phyloP scores from a whole-genome alignment of 2,329 filamentous ascomycete species.

The Talaromyces marneffei region DNA sequence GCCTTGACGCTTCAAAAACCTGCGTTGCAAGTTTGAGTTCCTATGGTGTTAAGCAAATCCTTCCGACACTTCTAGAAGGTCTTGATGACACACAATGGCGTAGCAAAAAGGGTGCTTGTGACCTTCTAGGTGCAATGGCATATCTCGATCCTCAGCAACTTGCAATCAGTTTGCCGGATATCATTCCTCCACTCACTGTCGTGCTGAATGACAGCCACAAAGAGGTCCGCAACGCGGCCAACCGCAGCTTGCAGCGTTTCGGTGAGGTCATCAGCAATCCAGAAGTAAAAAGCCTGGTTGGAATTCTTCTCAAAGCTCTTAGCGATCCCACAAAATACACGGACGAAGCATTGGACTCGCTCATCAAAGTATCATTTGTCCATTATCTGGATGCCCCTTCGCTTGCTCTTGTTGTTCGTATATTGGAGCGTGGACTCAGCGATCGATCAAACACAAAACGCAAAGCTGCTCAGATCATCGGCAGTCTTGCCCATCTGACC shows the following conservation, averaged over 20 bases:
- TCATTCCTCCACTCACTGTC: slow-evolving; percentile 89
- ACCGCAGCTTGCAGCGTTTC: slow-evolving; percentile 93
- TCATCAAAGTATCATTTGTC: slow-evolving; percentile 97
- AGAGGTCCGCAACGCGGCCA: slow-evolving; percentile 85
- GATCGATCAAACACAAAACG: slow-evolving; percentile 93
- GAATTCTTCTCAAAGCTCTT: slow-evolving; percentile 87
- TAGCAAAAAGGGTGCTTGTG: slow-evolving; percentile 96
- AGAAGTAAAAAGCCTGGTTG: slow-evolving; percentile 88
- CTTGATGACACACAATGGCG: slow-evolving; percentile 95
- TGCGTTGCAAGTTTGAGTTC: slow-evolving; percentile 92
- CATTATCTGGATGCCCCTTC: slow-evolving; percentile 98
- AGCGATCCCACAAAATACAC: slow-evolving; percentile 98
- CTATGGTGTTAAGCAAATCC: slow-evolving; percentile 88
- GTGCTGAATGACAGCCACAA: slow-evolving; percentile 98
- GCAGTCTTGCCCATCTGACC: slow-evolving; percentile 91
- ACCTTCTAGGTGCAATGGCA: slow-evolving; percentile 94
- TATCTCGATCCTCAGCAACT: slow-evolving; percentile 95
- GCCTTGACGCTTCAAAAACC: slow-evolving; percentile 85
- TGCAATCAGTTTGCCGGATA: slow-evolving; percentile 84
- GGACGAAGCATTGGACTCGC: slow-evolving; percentile 82
- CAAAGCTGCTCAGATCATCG: slow-evolving; percentile 95
- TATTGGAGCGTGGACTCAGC: slow-evolving; percentile 83
- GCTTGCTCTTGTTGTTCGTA: slow-evolving; percentile 86
- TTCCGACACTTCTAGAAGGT: slow-evolving; percentile 85
- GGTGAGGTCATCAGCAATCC: slow-evolving; percentile 98